Percentiles rank a stretch among this genome's conserved stretches.
Evolutionary conservation across 2,329 filamentous ascomycete genomes (phyloP).

Genomic region (Neofusicoccum parvum): DNA sequence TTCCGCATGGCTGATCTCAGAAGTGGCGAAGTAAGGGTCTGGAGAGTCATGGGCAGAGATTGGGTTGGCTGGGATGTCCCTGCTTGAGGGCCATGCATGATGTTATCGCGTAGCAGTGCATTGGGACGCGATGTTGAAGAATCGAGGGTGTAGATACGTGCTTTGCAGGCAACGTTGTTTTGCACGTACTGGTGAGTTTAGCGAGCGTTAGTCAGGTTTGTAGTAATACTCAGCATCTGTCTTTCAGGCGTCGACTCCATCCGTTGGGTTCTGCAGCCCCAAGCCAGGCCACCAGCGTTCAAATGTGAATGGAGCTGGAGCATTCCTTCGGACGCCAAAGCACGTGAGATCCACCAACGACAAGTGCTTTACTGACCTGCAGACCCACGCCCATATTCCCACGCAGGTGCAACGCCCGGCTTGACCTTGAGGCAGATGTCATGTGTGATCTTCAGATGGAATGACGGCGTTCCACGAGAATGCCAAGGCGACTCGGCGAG

Average conservation of each 20-base stretch:
- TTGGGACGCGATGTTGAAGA: neutral
- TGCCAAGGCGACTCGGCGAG: neutral
- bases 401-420: no score
- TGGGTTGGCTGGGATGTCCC: conserved; percentile 81
- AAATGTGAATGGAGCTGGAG: no score
- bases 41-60: conserved; percentile 87
- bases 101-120: neutral
- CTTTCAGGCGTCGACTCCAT: neutral
- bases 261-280: no score
- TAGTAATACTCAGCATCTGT: conserved; percentile 12
- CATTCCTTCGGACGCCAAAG: no score
- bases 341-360: no score
- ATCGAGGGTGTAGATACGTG: neutral
- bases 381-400: no score
- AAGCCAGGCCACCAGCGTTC: no score
- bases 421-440: no score
- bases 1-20: conserved; percentile 90
- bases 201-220: conserved; percentile 11
- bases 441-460: neutral
- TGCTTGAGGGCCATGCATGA: neutral
- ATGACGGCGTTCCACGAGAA: neutral
- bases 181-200: conserved; percentile 7
- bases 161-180: neutral
- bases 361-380: no score
- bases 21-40: conserved; percentile 94